Evolutionary conservation across 2,329 filamentous ascomycete genomes (phyloP), one percentile per base, ranked within the genome.

Genomic region (Aspergillus piperis): DNA sequence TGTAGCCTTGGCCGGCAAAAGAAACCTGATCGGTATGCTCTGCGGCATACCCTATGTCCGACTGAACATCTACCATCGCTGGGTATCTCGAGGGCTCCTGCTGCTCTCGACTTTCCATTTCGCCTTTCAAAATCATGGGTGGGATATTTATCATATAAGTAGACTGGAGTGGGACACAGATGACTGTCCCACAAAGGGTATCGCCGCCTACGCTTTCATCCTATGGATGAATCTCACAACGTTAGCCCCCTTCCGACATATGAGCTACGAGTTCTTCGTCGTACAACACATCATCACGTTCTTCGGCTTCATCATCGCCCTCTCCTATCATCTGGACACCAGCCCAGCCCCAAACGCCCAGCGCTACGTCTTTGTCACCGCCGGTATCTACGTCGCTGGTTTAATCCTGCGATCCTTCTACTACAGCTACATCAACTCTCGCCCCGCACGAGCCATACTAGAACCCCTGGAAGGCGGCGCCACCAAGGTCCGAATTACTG

Each of bases 221-320:
- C 47, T 50, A n/a, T 50, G 47, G 47, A 50, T 50, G 47, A 50
- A 50, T 17, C 47, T 50, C 23, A 50, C 47, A 2, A 50, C 47
- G 8, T 27, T 50, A 1, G 47, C 47, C 4, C 47, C 47, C 15
- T 50, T 50, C 15, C 47, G 47, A 10, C 23, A 50, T n/a, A 32
- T 50, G 47, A 30, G 47, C 47, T 50, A 50, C 0, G 47, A 32
- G n/a, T 30, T 50, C 47, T 50, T 50, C 27, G 47, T 32, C 23
- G 27, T 50, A 32, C 47, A 50, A 19, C 47, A 50, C 13, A 32
- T 50, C n/a, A 50, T 50, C 27, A 50, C 47, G 23, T 50, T 50
- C 27, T 50, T 50, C 47, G 47, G 47, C 2, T 50, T 50, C 25
- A 50, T 50, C 25, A 50, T 50, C 27, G 25, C 47, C 0, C n/a